A percentile compares a stretch with the other conserved stretches of the same genome.
Evolutionary conservation across 106 monocot genomes (phyloP).

Genomic region (Dactylorhiza incarnata): DNA sequence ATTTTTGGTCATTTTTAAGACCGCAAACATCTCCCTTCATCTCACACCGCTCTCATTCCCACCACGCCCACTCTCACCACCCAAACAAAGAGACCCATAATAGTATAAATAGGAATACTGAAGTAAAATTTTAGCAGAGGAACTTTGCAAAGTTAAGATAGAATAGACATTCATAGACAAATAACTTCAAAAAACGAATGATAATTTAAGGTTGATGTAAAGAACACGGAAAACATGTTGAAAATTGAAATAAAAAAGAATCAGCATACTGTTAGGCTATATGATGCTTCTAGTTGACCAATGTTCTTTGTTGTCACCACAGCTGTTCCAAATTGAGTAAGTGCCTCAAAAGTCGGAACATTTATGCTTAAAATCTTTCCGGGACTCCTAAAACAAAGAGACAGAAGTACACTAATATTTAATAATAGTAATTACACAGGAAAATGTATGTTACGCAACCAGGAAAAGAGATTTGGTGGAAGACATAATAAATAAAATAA

Average conservation of each 20-base stretch:
- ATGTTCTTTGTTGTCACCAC: constrained; percentile 57
- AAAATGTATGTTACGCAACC: not conserved
- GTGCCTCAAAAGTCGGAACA: constrained; percentile 88
- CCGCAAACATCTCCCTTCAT: too few species aligned
- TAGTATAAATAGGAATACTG: too few species aligned
- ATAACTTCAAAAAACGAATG: not conserved
- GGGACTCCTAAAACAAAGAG: constrained; percentile 63
- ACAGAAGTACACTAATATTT: not conserved
- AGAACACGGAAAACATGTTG: not conserved
- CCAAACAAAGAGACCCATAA: too few species aligned
- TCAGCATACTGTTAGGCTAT: constrained; percentile 72
- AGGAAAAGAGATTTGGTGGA: not conserved
- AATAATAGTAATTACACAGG: not conserved
- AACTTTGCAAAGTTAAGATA: not conserved
- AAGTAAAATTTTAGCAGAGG: too few species aligned
- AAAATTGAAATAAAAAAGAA: not conserved
- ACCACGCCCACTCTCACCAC: too few species aligned
- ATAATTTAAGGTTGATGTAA: not conserved
- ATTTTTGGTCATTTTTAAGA: too few species aligned
- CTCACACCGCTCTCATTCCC: too few species aligned
- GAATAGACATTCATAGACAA: not conserved
- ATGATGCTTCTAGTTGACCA: constrained; percentile 89
- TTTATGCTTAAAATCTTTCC: constrained; percentile 77
- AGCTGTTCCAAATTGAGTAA: constrained; percentile 77
- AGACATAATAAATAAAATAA: not conserved